Base-by-base conservation (phyloP, 208 protist species). In the Trypanosoma caninum region DNA sequence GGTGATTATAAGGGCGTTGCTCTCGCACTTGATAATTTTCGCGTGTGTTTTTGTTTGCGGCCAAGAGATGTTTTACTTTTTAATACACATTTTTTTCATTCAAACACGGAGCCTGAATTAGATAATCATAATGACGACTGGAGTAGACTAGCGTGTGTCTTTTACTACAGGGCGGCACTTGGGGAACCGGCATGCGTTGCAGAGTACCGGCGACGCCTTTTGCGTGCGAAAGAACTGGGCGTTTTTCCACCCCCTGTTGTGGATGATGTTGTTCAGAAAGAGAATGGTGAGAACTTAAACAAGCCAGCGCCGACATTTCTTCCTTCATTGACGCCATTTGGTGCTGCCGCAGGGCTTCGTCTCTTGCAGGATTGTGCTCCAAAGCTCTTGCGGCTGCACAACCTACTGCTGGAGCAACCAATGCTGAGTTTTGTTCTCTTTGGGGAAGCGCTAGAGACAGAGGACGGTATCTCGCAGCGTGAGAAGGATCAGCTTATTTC, bases 51-150 rank as follows among this genome's bases (percentile, higher is more conserved):
- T 14, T 52, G 67, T 16, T 47, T 97, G 73, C 76, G 84, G 27
- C 84, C 88, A 48, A 55, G 82, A n/a, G 91, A 97, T 60, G 74
- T 97, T 10, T 62, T 97, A 20, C 59, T 97, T 42, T 97, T 97
- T 60, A 81, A 97, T 50, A 90, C 91, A n/a, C 91, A 97, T 74
- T 78, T 88, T 69, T 93, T 87, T 42, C 91, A 97, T 77, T 91
- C 84, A 13, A 97, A 97, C 69, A 97, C 88, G 20, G 87, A 97
- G 63, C 58, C 82, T 22, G 87, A 97, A 59, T n/a, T 48, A 28
- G 45, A 65, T 50, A 52, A 80, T 45, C 25, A 23, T n/a, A 72
- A 55, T 3, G 59, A 57, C 18, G 51, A 70, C 18, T 97, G 91
- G 87, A 62, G 53, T 46, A 54, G 91, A 22, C 71, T 97, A 8